Evolutionary conservation across 2,329 filamentous ascomycete species (phyloP).

Genomic region (Fusarium equiseti): DNA sequence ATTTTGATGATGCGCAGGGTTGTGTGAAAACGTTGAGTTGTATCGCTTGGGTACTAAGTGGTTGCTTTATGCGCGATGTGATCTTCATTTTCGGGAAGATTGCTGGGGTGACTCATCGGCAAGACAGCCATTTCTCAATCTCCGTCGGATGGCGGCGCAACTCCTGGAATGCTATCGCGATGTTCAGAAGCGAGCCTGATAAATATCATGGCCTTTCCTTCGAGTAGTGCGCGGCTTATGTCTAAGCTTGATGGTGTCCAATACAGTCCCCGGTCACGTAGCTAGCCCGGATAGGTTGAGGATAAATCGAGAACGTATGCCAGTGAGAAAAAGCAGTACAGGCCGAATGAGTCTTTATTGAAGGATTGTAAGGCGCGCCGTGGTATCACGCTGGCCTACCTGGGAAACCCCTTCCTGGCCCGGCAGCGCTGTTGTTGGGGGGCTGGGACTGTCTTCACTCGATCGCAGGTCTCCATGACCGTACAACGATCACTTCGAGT

Average conservation of each 20-base stretch:
- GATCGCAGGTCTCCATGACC: too few species aligned
- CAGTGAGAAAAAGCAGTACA: not conserved
- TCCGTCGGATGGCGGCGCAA: not conserved
- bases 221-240: fast-evolving
- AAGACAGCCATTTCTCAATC: not conserved
- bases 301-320: fast-evolving
- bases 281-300: fast-evolving
- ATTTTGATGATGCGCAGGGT: not conserved
- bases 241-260: not conserved
- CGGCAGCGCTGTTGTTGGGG: too few species aligned
- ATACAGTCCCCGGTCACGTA: fast-evolving
- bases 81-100: not conserved
- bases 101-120: constrained; percentile 9
- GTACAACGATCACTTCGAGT: fast-evolving
- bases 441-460: too few species aligned
- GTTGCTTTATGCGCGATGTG: not conserved
- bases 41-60: too few species aligned
- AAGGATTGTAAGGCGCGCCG: too few species aligned
- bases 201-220: fast-evolving
- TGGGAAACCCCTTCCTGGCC: too few species aligned
- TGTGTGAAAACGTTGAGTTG: not conserved
- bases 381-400: too few species aligned
- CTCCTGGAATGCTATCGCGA: fast-evolving
- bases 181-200: fast-evolving
- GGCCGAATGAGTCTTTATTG: too few species aligned